These are phyloP conservation scores for Panicum virgatum DNA, from an alignment of 202 grass and related monocot species.

Conservation along the genomic window DNA sequence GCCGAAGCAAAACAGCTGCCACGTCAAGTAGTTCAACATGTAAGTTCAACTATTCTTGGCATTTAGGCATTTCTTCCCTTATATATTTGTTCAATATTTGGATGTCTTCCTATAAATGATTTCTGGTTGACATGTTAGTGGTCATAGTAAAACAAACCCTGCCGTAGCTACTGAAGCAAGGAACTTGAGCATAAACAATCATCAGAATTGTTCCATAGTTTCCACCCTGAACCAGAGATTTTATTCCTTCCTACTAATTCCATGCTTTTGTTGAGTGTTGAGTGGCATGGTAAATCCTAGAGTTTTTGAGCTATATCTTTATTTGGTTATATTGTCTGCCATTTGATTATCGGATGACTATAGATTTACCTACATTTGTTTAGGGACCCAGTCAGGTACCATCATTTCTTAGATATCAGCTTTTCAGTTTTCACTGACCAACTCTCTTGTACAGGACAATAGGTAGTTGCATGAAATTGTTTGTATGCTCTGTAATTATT, in stretches of 20 bases:
- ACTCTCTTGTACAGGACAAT: not conserved
- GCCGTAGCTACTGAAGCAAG: not conserved
- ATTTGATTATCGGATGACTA: not conserved
- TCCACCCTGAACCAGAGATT: not conserved
- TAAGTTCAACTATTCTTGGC: constrained; percentile 34
- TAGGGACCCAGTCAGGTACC: not conserved
- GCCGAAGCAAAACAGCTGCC: constrained; percentile 41
- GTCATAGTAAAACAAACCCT: not conserved
- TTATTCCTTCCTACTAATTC: constrained; percentile 9
- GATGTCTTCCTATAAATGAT: not conserved
- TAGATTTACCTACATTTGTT: not conserved
- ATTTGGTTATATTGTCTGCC: not conserved
- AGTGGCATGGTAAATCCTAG: not conserved
- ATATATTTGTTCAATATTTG: not conserved
- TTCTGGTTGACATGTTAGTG: not conserved
- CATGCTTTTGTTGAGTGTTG: not conserved
- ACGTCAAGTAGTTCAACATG: constrained; percentile 43
- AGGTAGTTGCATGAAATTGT: not conserved
- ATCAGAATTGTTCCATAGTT: not conserved
- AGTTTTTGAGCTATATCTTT: not conserved
- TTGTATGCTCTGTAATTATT: not conserved
- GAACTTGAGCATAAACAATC: not conserved
- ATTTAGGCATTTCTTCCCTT: not conserved
- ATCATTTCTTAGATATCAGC: not conserved
- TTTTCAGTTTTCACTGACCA: not conserved